Conservation (phyloP, 2,329 filamentous ascomycete species). For the Aureobasidium uvarum region DNA sequence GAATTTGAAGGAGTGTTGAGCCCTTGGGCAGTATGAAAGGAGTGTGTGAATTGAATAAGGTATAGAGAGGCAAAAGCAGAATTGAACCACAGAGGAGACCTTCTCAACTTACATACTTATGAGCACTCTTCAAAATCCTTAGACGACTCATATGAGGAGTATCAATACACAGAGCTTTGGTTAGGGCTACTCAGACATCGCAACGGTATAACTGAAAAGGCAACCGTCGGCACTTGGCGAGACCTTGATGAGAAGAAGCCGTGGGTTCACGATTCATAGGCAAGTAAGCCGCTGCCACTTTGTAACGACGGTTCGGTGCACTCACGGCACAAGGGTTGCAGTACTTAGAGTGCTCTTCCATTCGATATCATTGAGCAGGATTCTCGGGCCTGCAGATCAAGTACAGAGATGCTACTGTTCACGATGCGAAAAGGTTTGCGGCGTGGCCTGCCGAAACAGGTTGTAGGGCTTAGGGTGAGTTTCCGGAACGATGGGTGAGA, state of each 20-base stretch:
- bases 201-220: conserved; percentile 18
- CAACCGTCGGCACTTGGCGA: conserved; percentile 7
- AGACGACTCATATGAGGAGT: neutral
- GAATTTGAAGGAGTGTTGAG: neutral
- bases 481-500: neutral
- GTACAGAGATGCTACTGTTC: neutral
- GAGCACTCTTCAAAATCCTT: neutral
- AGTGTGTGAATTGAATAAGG: neutral
- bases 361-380: neutral
- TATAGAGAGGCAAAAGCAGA: neutral
- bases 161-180: neutral
- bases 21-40: neutral
- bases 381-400: neutral
- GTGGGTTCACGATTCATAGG: neutral
- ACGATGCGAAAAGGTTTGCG: neutral
- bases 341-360: neutral
- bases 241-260: neutral
- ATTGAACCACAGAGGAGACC: neutral
- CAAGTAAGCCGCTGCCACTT: neutral
- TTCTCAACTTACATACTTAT: conserved; percentile 14
- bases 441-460: conserved; percentile 4
- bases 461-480: conserved; percentile 14
- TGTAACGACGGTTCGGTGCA: neutral
- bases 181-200: conserved; percentile 13
- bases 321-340: neutral